Base-by-base conservation (phyloP, 108 stramenopile species). In the Pseudonitzschia multiseries region DNA sequence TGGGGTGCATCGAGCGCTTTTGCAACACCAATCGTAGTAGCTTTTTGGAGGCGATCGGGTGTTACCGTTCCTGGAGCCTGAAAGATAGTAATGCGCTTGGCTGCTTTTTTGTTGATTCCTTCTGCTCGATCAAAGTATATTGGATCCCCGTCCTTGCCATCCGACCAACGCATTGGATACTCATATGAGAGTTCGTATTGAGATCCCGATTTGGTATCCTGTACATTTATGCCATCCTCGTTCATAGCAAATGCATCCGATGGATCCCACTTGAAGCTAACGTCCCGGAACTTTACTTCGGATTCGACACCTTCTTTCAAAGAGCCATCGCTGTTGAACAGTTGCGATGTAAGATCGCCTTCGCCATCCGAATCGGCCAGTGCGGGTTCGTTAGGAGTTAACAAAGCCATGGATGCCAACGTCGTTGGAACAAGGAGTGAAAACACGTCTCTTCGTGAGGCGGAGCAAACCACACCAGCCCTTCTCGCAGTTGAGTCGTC, bases 261-360 rank as follows among this genome's bases (percentile, higher is more conserved):
- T 14, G 61, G 31, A 75, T 79, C 68, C 81, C 68, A 78, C 68
- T 42, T 75, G 71, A 87, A 68, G 28, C 66, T 67, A 0, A 93
- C 84, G 42, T 60, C 66, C 18, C 81, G 72, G 21, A 79, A 72
- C 80, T 89, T 85, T 1, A 89, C 89, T 78, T 87, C 84, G 20
- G 79, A 50, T 46, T 79, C 63, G 15, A 76, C 66, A 21, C 79
- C 85, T 48, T 82, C 81, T 52, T 84, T 87, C 48, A 90, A 56
- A 0, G 92, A 89, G 14, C 92, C 92, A 81, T 93, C 92, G 0
- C 83, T 63, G 65, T 93, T 93, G 78, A 87, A 93, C 24, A 90
- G 44, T 70, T 77, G 71, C 21, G 79, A 77, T 2, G 89, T 89
- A 75, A 88, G 48, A 59, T 89, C 88, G 20, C 32, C 29, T 17